Conservation (phyloP, 2,329 filamentous ascomycete species). For the Phialophora tarda region DNA sequence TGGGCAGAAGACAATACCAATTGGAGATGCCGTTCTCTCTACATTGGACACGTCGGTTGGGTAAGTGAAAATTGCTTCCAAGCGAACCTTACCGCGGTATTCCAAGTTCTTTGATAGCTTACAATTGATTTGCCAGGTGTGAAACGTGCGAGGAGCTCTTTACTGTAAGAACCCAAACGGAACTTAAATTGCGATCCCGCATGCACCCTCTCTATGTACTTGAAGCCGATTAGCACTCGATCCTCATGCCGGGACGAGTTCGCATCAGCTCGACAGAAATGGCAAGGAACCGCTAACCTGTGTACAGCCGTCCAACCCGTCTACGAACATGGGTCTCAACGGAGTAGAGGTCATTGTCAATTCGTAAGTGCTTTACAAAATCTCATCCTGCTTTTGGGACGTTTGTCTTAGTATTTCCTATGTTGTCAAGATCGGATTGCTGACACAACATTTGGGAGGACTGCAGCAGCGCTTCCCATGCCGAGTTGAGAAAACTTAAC, state of each 20-base stretch:
- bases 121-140: conserved; percentile 37
- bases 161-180: conserved; percentile 45
- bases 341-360: conserved; percentile 76
- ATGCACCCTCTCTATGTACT: background rate
- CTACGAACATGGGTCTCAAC: conserved; percentile 53
- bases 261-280: background rate
- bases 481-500: conserved; percentile 70
- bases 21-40: conserved; percentile 71
- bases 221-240: background rate
- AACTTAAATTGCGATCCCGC: background rate
- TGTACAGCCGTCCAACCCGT: conserved; percentile 25
- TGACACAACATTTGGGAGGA: background rate
- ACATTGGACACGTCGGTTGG: conserved; percentile 65
- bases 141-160: conserved; percentile 75
- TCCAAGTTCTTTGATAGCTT: background rate
- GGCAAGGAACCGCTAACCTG: background rate
- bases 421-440: background rate
- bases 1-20: conserved; percentile 62
- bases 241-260: background rate
- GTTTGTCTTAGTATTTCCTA: background rate
- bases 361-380: conserved; percentile 46
- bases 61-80: background rate
- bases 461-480: conserved; percentile 65
- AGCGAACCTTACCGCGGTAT: background rate
- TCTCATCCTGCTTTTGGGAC: background rate